Percentiles rank a stretch among this genome's conserved stretches.
Conservation (phyloP, 225 moss, liverwort and hornwort genomes). For the Pseudoscleropodium purum region DNA sequence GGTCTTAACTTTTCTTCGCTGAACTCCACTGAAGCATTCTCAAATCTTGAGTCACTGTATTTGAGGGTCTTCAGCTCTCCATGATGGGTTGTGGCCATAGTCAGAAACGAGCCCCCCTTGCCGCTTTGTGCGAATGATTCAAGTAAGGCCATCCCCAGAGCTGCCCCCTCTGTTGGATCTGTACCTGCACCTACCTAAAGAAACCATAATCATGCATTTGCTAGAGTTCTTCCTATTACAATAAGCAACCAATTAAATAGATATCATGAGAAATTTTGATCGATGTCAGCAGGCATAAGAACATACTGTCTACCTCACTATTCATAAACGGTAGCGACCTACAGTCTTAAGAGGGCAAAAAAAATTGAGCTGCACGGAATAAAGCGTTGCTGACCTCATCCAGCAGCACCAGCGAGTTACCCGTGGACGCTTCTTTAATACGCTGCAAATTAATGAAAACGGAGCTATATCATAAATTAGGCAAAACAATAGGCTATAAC, state of each 20-base stretch:
- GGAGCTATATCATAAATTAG: background rate
- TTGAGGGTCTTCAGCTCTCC: conserved; percentile 96
- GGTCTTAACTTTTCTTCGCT: conserved; percentile 75
- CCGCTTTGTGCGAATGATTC: conserved; percentile 70
- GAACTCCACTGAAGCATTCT: conserved; percentile 98
- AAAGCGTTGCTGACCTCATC: conserved; percentile 59
- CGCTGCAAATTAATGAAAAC: conserved; percentile 23
- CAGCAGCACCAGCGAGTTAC: conserved; percentile 68
- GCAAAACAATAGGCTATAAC: background rate
- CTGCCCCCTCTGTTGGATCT: conserved; percentile 95
- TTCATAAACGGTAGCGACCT: background rate
- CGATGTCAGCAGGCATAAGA: background rate
- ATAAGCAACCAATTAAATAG: background rate
- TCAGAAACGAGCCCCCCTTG: conserved; percentile 55
- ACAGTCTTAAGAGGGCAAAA: background rate
- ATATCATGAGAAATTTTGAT: background rate
- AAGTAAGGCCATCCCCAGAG: conserved; percentile 88
- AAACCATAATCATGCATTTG: conserved; percentile 4
- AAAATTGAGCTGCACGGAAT: background rate
- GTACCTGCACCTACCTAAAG: conserved; percentile 85
- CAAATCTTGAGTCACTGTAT: conserved; percentile 80
- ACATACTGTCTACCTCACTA: background rate
- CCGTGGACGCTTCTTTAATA: conserved; percentile 45
- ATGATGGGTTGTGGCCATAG: conserved; percentile 93
- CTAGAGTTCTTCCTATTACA: background rate